Conservation (phyloP, 2,329 filamentous ascomycete genomes). For the Alternaria ethzedia region DNA sequence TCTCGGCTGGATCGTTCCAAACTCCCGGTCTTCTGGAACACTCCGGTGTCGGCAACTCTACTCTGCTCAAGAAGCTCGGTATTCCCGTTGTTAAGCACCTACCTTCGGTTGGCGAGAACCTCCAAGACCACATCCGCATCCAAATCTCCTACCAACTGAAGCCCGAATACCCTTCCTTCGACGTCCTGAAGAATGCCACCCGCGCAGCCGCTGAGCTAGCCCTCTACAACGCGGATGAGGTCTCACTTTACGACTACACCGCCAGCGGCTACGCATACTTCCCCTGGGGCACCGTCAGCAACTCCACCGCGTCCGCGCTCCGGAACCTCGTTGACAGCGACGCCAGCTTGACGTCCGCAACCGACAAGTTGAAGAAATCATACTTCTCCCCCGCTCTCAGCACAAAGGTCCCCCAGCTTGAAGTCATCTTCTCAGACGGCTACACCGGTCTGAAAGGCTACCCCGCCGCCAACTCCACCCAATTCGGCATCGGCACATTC, state of each 20-base stretch:
- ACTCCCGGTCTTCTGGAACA: constrained; percentile 35
- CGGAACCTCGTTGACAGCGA: constrained; percentile 41
- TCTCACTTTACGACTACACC: constrained; percentile 51
- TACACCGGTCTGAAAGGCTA: constrained; percentile 53
- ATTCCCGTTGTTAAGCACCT: constrained; percentile 29
- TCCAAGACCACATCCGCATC: constrained; percentile 44
- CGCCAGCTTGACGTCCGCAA: constrained; percentile 14
- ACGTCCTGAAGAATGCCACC: constrained; percentile 33
- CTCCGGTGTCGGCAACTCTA: constrained; percentile 30
- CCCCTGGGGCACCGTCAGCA: constrained; percentile 51
- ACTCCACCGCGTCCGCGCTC: constrained; percentile 38
- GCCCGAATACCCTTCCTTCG: constrained; percentile 30
- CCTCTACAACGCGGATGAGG: constrained; percentile 41
- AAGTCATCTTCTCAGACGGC: constrained; percentile 55
- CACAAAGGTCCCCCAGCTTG: constrained; percentile 49
- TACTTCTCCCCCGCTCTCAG: constrained; percentile 44
- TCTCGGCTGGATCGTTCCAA: constrained; percentile 36
- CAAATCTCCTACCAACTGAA: constrained; percentile 32
- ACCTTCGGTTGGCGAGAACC: constrained; percentile 35
- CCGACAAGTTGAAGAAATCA: constrained; percentile 29
- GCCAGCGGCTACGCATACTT: constrained; percentile 51
- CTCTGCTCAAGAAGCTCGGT: constrained; percentile 19
- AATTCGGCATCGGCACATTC: constrained; percentile 38
- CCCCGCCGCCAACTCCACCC: constrained; percentile 30
- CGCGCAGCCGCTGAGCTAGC: constrained; percentile 50